Conservation (phyloP, 768 basidiomycete species). For the Fomitopsis serialis region DNA sequence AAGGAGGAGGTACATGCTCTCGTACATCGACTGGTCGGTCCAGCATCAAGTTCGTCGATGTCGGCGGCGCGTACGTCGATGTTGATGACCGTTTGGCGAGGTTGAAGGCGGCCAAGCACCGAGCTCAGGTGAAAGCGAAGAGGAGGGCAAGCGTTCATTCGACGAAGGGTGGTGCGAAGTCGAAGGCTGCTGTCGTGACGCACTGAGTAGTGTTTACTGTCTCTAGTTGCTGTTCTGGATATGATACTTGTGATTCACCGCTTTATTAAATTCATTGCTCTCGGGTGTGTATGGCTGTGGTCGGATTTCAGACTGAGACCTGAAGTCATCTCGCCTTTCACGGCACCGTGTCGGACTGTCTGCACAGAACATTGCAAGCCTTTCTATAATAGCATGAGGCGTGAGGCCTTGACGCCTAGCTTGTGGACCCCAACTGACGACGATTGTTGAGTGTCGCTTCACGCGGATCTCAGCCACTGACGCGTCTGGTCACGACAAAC, state of each 20-base stretch:
- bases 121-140: slow-evolving; percentile 1
- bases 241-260: too few species aligned
- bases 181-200: background rate
- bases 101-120: slow-evolving; percentile 42
- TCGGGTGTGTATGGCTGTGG: too few species aligned
- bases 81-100: slow-evolving; percentile 46
- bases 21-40: slow-evolving; percentile 40
- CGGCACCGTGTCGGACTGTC: too few species aligned
- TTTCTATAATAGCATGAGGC: too few species aligned
- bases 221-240: too few species aligned
- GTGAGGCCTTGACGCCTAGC: too few species aligned
- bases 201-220: too few species aligned
- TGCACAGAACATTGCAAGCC: too few species aligned
- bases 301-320: too few species aligned
- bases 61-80: slow-evolving; percentile 67
- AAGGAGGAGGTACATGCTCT: slow-evolving; percentile 2
- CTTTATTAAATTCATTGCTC: too few species aligned
- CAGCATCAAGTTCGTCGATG: slow-evolving; percentile 63
- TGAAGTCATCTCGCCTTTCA: too few species aligned
- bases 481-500: slow-evolving; percentile 19
- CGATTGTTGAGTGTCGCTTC: background rate
- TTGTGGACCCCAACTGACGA: too few species aligned
- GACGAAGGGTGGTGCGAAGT: background rate
- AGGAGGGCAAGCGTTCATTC: background rate
- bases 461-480: slow-evolving; percentile 11